Evolutionary conservation across 257 asterid genomes (phyloP).

Genomic region (Euphrasia confusa): DNA sequence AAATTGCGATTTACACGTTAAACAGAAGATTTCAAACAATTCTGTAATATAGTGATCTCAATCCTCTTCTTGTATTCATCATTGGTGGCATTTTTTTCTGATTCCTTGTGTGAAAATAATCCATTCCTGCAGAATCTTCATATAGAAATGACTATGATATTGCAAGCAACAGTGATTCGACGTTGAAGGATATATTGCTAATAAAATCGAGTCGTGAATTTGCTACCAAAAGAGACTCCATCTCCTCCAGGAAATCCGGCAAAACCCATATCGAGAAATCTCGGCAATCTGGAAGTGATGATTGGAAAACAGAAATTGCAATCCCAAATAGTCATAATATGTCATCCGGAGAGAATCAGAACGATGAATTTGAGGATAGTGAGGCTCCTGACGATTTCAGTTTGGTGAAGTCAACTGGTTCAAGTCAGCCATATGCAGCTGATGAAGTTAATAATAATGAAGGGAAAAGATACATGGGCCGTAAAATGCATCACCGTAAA

Average conservation of each 20-base stretch:
- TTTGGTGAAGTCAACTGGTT: constrained; percentile 45
- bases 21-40: constrained; percentile 14
- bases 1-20: not conserved
- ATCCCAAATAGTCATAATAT: constrained; percentile 50
- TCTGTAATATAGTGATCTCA: constrained; percentile 14
- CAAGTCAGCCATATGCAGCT: constrained; percentile 49
- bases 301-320: constrained; percentile 80
- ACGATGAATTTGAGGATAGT: constrained; percentile 70
- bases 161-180: constrained; percentile 52
- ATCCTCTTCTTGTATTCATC: constrained; percentile 25
- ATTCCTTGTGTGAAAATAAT: constrained; percentile 21
- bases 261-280: constrained; percentile 48
- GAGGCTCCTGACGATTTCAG: constrained; percentile 51
- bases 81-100: constrained; percentile 25
- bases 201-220: constrained; percentile 41
- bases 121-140: constrained; percentile 53
- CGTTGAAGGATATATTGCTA: constrained; percentile 38
- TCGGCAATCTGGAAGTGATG: constrained; percentile 50
- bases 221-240: constrained; percentile 49
- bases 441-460: constrained; percentile 56
- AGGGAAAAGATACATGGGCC: constrained; percentile 50
- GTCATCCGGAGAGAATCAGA: constrained; percentile 37
- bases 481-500: constrained; percentile 52
- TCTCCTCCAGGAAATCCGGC: constrained; percentile 51
- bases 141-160: constrained; percentile 65